Conservation (phyloP, 164 flowering plant species). For the Paratinospora sagittata region DNA sequence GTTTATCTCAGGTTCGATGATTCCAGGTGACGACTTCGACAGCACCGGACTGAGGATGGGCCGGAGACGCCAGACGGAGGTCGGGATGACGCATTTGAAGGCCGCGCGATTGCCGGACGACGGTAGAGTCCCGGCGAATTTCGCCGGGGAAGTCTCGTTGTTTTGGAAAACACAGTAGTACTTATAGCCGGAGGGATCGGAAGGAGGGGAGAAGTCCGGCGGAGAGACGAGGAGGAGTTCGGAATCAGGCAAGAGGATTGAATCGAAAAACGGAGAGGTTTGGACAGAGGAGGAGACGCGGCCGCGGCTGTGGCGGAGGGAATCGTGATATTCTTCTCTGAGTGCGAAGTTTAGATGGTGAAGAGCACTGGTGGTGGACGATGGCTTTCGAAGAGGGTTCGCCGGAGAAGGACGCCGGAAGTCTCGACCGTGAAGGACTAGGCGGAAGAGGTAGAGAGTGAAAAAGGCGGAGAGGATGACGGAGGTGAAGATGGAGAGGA, state of each 20-base stretch:
- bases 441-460: constrained; percentile 17
- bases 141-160: constrained; percentile 46
- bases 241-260: constrained; percentile 75
- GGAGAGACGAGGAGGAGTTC: constrained; percentile 44
- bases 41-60: constrained; percentile 47
- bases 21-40: not conserved
- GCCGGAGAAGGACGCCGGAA: too few species aligned
- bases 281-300: constrained; percentile 11
- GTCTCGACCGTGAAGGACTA: not conserved
- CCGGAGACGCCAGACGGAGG: constrained; percentile 34
- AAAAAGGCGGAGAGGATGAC: constrained; percentile 9
- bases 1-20: not conserved
- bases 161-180: constrained; percentile 47
- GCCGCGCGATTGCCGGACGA: constrained; percentile 29
- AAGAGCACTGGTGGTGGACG: constrained; percentile 2
- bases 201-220: not conserved
- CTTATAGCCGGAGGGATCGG: not conserved
- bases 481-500: constrained; percentile 18
- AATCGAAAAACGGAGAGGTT: constrained; percentile 15
- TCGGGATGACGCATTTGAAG: constrained; percentile 57
- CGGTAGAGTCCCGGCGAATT: constrained; percentile 32
- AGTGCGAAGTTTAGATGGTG: constrained; percentile 5
- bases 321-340: not conserved
- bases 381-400: not conserved
- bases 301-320: constrained; percentile 4